Conservation (phyloP, 805 yeast species). For the Metschnikowia cubensis region DNA sequence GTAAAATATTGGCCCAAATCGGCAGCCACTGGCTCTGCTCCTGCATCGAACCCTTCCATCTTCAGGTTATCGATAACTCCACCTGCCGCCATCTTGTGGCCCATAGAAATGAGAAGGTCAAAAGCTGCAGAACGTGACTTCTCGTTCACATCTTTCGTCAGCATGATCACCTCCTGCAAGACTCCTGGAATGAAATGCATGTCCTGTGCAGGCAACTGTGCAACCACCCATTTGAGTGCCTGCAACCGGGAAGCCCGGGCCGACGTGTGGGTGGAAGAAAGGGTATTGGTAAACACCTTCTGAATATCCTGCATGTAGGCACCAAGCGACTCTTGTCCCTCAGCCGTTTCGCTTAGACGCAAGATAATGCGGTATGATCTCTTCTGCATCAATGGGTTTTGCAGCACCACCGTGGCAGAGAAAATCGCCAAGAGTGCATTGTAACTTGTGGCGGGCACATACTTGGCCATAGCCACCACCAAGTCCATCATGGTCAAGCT, state of each 20-base stretch:
- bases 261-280: conserved; percentile 57
- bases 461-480: conserved; percentile 80
- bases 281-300: conserved; percentile 52
- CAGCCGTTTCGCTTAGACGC: conserved; percentile 63
- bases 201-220: conserved; percentile 58
- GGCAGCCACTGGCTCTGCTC: conserved; percentile 59
- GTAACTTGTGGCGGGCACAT: conserved; percentile 68
- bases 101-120: conserved; percentile 73
- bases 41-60: conserved; percentile 63
- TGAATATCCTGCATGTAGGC: conserved; percentile 57
- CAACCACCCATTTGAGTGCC: conserved; percentile 60
- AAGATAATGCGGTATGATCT: conserved; percentile 80
- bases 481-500: conserved; percentile 89
- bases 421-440: conserved; percentile 76
- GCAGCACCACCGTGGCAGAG: conserved; percentile 54
- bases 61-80: conserved; percentile 62
- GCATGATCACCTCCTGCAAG: conserved; percentile 81
- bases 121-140: conserved; percentile 82
- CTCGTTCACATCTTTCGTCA: conserved; percentile 91
- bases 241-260: conserved; percentile 78
- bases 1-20: conserved; percentile 79
- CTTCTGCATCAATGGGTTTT: conserved; percentile 74
- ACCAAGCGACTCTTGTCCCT: conserved; percentile 53
- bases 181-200: conserved; percentile 76
- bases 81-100: conserved; percentile 65